Percentiles rank a stretch among this genome's conserved stretches.
Conservation (phyloP, 2,329 filamentous ascomycete species). For the Anthostomella pinea region DNA sequence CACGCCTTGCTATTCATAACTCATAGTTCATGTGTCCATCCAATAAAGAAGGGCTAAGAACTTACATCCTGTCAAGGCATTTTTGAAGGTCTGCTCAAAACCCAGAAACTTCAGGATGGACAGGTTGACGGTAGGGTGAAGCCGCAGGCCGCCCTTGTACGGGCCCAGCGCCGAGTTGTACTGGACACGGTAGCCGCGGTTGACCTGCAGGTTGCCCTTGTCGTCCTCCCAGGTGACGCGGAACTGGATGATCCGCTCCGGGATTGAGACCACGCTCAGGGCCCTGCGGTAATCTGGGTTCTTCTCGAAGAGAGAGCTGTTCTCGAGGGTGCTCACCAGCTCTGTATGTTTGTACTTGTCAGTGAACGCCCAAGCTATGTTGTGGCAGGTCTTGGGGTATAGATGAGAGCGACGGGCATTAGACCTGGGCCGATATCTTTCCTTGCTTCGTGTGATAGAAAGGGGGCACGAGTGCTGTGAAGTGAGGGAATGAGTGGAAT, state of each 20-base stretch:
- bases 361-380: too few species aligned
- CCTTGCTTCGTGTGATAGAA: background rate
- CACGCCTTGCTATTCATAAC: background rate
- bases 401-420: background rate
- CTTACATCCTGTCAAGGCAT: conserved; percentile 91
- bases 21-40: too few species aligned
- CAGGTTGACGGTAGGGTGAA: conserved; percentile 85
- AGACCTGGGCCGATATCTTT: conserved; percentile 1
- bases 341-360: conserved; percentile 59
- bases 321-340: conserved; percentile 90
- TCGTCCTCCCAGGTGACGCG: conserved; percentile 96
- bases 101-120: conserved; percentile 92
- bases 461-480: background rate
- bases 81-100: conserved; percentile 99
- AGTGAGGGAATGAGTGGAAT: conserved; percentile 13
- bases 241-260: conserved; percentile 96
- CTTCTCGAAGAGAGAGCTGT: conserved; percentile 88
- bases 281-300: conserved; percentile 93
- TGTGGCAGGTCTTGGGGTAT: too few species aligned
- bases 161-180: conserved; percentile 97
- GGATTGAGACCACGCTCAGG: conserved; percentile 81
- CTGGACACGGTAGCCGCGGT: conserved; percentile 93
- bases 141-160: conserved; percentile 95
- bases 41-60: conserved; percentile 31
- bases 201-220: conserved; percentile 82